Evolutionary conservation across 805 yeast species (phyloP), one percentile per base, ranked within the genome.

Genomic region (Trichomonascus vanleenenianus): DNA sequence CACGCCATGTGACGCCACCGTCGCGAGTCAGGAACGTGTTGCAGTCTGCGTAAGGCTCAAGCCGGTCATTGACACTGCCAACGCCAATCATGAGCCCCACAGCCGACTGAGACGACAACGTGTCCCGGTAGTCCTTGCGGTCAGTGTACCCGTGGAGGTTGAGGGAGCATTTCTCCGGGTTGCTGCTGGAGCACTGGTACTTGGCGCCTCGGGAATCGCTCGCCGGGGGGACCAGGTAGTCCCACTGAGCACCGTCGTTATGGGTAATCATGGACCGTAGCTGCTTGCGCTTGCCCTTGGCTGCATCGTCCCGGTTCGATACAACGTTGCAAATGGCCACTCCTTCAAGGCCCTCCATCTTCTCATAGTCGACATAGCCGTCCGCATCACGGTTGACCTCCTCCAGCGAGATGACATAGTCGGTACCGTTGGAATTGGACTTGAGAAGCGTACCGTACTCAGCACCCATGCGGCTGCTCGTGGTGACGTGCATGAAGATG

Each of bases 241-340:
- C 62, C 97, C 97, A 91, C 50, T 82, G 81, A 3, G 91, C 85
- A 46, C 96, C 98, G 62, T 93, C 97, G 61, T 87, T 87, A 58
- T 81, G 86, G 0, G 97, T 78, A 45, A 89, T 85, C 62, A 70
- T 73, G 0, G 96, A 75, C 60, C 79, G 79, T 48, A 91, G 62
- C 51, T 70, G 62, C 62, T 89, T 89, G 7, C 61, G 53, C 3
- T 69, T 65, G 6, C 76, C 77, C 1, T 55, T 52, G 5, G 56
- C 60, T 2, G 74, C 74, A 6, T 73, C 74, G 1, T 67, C 63
- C 0, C 74, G 62, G 54, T 84, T 84, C 7, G 64, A 50, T 2
- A 89, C 95, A 3, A 75, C 67, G 61, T 91, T 91, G 16, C 83
- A 75, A 7, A 89, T 53, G 1, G 86, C 73, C 2, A 88, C 81